Conservation (phyloP, 192 early-diverging fungal genomes). For the Haplosporangium gracile region DNA sequence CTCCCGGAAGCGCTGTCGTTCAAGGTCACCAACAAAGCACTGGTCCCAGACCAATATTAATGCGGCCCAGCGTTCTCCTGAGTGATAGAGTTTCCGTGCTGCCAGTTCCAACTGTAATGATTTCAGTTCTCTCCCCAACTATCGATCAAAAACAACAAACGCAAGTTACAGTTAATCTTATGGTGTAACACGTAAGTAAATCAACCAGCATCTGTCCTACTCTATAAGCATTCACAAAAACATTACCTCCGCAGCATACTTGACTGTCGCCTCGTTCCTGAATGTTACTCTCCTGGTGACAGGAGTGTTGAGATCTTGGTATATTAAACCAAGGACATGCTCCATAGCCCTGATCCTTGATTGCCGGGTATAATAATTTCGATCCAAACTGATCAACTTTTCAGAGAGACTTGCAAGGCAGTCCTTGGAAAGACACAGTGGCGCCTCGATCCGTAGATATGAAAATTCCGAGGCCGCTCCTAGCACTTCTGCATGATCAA, state of each 20-base stretch:
- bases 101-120: constrained; percentile 36
- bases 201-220: neutral
- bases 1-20: constrained; percentile 57
- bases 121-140: constrained; percentile 51
- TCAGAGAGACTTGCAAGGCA: constrained; percentile 48
- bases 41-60: constrained; percentile 59
- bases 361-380: constrained; percentile 56
- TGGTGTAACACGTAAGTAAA: neutral
- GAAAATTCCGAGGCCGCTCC: constrained; percentile 17
- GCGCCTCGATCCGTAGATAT: constrained; percentile 38
- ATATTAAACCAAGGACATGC: constrained; percentile 43
- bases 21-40: constrained; percentile 56
- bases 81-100: constrained; percentile 37
- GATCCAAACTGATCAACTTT: constrained; percentile 50
- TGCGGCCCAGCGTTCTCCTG: constrained; percentile 37
- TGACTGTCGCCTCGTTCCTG: constrained; percentile 44
- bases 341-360: constrained; percentile 49
- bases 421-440: constrained; percentile 56
- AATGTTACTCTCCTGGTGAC: constrained; percentile 21
- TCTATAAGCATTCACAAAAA: neutral
- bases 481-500: constrained; percentile 27
- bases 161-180: neutral
- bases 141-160: neutral
- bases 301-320: constrained; percentile 35
- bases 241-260: constrained; percentile 49